Base-by-base conservation (phyloP, 148 eudicot genomes). In the Cornus suecica region DNA sequence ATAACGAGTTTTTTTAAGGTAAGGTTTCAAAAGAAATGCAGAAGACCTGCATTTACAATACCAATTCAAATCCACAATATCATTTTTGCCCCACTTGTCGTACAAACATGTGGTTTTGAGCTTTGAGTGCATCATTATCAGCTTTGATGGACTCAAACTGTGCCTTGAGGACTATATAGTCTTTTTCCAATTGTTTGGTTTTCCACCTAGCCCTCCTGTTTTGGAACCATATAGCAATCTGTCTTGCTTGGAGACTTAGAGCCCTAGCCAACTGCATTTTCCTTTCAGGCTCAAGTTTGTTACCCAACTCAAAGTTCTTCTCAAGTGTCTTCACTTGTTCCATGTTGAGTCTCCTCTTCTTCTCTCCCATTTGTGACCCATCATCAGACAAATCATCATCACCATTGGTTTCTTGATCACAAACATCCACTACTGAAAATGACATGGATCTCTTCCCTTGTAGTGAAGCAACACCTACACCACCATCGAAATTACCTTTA, bases 141-240 rank as follows among this genome's bases (percentile, higher is more conserved):
- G 93, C 90, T 32, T 93, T 92, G 68, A 95, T 74, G 22, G 88
- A 85, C 54, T 95, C 99, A 85, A 89, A 95, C 80, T 92, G 94
- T 81, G 86, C 73, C 84, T 91, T 95, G 58, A 95, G 89, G 34
- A 88, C 42, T 8, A 91, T 93, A 84, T 92, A 95, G 74, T 95
- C 99, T 69, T 90, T 95, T 85, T 95, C 99, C 52, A 95, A 77
- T 71, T 95, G 99, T 83, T 95, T 95, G 9, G 99, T 95, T 74
- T 95, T 95, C 94, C 99, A 95, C 32, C 99, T 83, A 3, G 99
- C 99, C 77, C 99, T 86, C 45, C 99, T 82, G 37, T 95, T 95
- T 72, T 95, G 99, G 56, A 95, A 95, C 99, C 99, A 95, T 37
- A 95, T 93, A 1, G 99, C 99, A 66, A 95, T 83, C 66, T 95